Evolutionary conservation across 306 rosid species (phyloP).

Genomic region (Malus domestica): ASM211411v1 NC_041798.1:3006501-3007000

Average conservation of each 20-base stretch:
- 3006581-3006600: too few species aligned
- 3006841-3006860: neutral
- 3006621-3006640: too few species aligned
- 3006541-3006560: too few species aligned
- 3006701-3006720: neutral
- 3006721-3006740: neutral
- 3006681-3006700: neutral
- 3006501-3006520: too few species aligned
- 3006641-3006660: neutral
- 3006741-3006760: neutral
- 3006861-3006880: neutral
- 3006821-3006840: neutral
- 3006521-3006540: too few species aligned
- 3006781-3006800: neutral
- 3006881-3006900: too few species aligned
- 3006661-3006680: neutral
- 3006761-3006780: neutral
- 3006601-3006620: too few species aligned
- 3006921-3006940: too few species aligned
- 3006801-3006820: neutral
- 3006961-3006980: too few species aligned
- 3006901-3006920: too few species aligned
- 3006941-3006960: too few species aligned
- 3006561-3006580: rapidly evolving
- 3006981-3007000: too few species aligned